Evolutionary conservation across 1,139 yeast genomes (phyloP).

Genomic region (Kodamaea sp.): DNA sequence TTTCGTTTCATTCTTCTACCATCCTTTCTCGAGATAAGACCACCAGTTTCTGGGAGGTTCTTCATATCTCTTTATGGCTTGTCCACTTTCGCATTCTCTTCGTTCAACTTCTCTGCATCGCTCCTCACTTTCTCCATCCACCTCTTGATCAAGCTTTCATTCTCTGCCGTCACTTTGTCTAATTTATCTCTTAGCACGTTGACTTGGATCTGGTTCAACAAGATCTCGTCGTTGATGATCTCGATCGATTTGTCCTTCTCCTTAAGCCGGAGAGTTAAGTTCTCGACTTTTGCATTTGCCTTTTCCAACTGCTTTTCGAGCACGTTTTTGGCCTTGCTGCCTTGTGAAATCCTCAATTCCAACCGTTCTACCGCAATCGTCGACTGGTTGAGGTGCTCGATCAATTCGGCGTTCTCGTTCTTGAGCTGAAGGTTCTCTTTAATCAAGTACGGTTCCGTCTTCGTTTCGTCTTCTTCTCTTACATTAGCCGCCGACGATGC

Average conservation of each 20-base stretch:
- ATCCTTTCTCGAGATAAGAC: too few relatives aligned
- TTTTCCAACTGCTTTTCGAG: conserved; percentile 23
- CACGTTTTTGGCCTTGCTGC: conserved; percentile 15
- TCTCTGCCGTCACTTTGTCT: conserved; percentile 45
- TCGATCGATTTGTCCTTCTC: conserved; percentile 61
- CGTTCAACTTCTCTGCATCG: conserved; percentile 64
- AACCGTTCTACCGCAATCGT: conserved; percentile 26
- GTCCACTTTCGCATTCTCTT: conserved; percentile 40
- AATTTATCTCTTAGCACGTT: conserved; percentile 56
- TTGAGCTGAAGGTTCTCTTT: conserved; percentile 10
- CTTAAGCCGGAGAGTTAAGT: conserved; percentile 46
- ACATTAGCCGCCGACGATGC: conserved; percentile 3
- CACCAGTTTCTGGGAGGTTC: too few relatives aligned
- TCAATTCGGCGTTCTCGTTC: conserved; percentile 19
- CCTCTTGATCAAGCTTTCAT: conserved; percentile 53
- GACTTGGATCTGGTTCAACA: conserved; percentile 69
- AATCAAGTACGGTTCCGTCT: conserved; percentile 1
- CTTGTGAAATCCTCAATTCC: conserved; percentile 17
- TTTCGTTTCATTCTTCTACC: too few relatives aligned
- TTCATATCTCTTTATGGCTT: too few relatives aligned
- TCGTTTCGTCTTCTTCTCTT: conserved; percentile 3
- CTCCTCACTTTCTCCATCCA: conserved; percentile 60
- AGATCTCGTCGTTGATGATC: conserved; percentile 66
- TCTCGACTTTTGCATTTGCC: conserved; percentile 32
- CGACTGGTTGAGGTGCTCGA: conserved; percentile 25